Base-by-base conservation (phyloP, 352 stramenopile species). In the Phytophthora quininea region DNA sequence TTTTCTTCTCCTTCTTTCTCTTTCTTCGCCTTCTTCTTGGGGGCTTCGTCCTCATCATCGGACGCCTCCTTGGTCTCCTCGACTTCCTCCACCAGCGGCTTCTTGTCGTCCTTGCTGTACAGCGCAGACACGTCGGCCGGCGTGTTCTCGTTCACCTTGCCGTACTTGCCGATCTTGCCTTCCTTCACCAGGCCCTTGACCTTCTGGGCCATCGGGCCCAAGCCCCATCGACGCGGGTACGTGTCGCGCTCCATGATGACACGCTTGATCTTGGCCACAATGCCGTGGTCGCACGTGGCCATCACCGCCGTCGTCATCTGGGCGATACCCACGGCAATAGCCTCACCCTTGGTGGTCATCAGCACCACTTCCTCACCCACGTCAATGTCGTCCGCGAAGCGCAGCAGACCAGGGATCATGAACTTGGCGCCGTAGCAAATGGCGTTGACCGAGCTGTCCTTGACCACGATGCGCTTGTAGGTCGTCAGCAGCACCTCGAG, bases 181-280 rank as follows among this genome's bases (percentile, higher is more conserved):
- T 95, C 91, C 74, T 98, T 98, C 27, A 99, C 98, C 10, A 99
- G 84, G 10, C 82, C 85, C 90, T 99, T 99, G 72, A 99, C 99
- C 77, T 98, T 98, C 72, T 98, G 93, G 3, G 98, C 98, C 88
- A 99, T 98, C 2, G 98, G 98, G 19, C 98, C 98, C 62, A 99
- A 82, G 60, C 98, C 98, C 98, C 98, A 99, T 59, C 97, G 88
- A 72, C 98, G 89, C 32, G 98, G 98, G 76, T 99, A 99, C 51
- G 96, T 99, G 88, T 99, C 98, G 38, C 98, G 84, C 89, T 99
- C 98, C 98, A 99, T 99, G 77, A 99, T 99, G 31, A 99, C 98
- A 51, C 98, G 93, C 86, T 99, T 99, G 76, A 99, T 99, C 90
- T 99, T 99, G 40, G 97, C 97, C 9, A 99, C 98, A 8, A 99